Conservation (phyloP, 495 filamentous ascomycete genomes). For the Bryoglossum gracile region DNA sequence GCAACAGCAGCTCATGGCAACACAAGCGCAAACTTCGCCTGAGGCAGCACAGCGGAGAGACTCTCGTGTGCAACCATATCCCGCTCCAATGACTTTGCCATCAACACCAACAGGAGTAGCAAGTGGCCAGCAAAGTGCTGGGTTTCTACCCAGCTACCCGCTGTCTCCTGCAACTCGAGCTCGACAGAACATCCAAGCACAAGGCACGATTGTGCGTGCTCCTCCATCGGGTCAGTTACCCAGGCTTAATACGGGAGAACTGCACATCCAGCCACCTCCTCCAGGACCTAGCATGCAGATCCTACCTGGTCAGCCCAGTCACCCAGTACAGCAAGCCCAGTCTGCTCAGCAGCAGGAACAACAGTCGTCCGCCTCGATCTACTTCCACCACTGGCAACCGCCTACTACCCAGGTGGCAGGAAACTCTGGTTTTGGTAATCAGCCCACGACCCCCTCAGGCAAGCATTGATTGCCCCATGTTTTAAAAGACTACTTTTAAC, state of each 20-base stretch:
- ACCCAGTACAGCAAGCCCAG: constrained; percentile 43
- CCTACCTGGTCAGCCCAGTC: constrained; percentile 28
- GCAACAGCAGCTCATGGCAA: constrained; percentile 46
- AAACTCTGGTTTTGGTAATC: constrained; percentile 40
- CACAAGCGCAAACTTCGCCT: constrained; percentile 39
- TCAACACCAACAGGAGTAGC: constrained; percentile 22
- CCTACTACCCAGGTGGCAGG: constrained; percentile 55
- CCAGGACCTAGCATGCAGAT: constrained; percentile 34
- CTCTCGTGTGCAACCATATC: constrained; percentile 30
- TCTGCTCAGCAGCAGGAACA: constrained; percentile 44
- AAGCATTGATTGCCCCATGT: constrained; percentile 46
- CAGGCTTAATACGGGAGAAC: constrained; percentile 47
- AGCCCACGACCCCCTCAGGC: constrained; percentile 60
- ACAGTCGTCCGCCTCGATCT: constrained; percentile 62
- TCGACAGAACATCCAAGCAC: constrained; percentile 24
- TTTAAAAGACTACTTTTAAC: constrained; percentile 31
- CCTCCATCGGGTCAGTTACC: constrained; percentile 37
- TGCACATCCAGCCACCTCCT: constrained; percentile 47
- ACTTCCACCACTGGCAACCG: constrained; percentile 90
- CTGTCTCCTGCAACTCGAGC: constrained; percentile 28
- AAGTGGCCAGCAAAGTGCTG: constrained; percentile 15
- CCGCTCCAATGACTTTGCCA: constrained; percentile 28
- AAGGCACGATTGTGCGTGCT: constrained; percentile 24
- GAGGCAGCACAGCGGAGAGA: constrained; percentile 42
- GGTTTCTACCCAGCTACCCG: constrained; percentile 31